Evolutionary conservation across 2,329 filamentous ascomycete genomes (phyloP), one percentile per base, ranked within the genome.

Genomic region (Fusarium sp.): DNA sequence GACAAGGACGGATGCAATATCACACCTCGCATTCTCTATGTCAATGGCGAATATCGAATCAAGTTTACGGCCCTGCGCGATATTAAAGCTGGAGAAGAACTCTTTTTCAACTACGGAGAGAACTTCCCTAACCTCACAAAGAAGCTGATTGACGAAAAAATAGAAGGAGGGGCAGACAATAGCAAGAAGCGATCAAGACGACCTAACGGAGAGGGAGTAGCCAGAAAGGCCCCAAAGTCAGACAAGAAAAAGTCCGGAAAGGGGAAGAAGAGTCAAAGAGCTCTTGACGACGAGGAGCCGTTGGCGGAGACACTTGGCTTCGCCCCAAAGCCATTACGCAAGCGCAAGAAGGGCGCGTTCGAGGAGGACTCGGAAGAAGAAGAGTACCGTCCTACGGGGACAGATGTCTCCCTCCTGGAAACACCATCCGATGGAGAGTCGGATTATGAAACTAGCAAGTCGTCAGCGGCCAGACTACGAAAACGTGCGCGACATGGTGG

Each of bases 71-170:
- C 92, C 1, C 83, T 86, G 58, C 84, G 87, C 3, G 85, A 91
- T 43, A 91, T 96, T 74, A 84, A 86, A 62, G 84, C 87, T 6
- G 93, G 93, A 25, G 90, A 94, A 65, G 93, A 96, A 78, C 81
- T 97, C 1, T 92, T 94, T 76, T 97, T 95, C 79, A 88, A 95
- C 76, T 96, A 97, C 73, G 91, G 91, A 44, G 86, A 90, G 74
- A 87, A 90, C 66, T 91, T 91, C 73, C 87, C 88, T 15, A 89
- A 90, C 62, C 77, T 90, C 61, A 88, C 80, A 8, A 81, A 82
- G 76, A 82, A 82, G 70, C 72, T 82, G 47, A 75, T 82, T 56
- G 80, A 82, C 64, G 74, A 79, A 67, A 81, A 80, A 71, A 78
- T 78, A 44, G 77, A 77, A 65, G 74, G 71, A 48, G 78, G 79